phyloP scores from a whole-genome alignment of 805 yeast genomes.

The Candida pini region DNA sequence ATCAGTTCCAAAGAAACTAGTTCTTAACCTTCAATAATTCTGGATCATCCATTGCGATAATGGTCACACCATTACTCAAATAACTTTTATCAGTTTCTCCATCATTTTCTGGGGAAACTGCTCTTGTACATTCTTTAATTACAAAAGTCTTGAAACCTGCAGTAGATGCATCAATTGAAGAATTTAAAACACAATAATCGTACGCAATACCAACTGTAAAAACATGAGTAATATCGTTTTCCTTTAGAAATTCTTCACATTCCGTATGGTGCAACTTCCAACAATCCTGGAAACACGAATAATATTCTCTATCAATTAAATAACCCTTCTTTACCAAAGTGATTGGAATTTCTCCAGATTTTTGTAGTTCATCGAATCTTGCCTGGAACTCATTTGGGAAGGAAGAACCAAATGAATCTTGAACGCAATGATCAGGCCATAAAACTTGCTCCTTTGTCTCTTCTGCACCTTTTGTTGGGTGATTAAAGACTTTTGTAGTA shows the following conservation, averaged over 20 bases:
- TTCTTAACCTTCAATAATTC: too few relatives aligned
- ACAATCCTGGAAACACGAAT: conserved; percentile 79
- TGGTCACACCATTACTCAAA: conserved; percentile 28
- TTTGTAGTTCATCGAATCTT: conserved; percentile 20
- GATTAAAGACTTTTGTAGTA: conserved; percentile 39
- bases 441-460: conserved; percentile 39
- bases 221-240: conserved; percentile 50
- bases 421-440: conserved; percentile 94
- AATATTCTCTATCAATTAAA: conserved; percentile 70
- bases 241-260: conserved; percentile 41
- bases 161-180: conserved; percentile 63
- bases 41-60: conserved; percentile 9
- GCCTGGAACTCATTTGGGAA: conserved; percentile 47
- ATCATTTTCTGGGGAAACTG: conserved; percentile 44
- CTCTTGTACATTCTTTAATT: conserved; percentile 46
- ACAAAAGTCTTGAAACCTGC: conserved; percentile 64
- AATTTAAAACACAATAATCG: conserved; percentile 78
- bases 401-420: conserved; percentile 59
- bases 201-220: conserved; percentile 78
- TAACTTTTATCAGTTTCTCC: conserved; percentile 29
- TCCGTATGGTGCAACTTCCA: conserved; percentile 74
- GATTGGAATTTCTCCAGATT: conserved; percentile 32
- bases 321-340: conserved; percentile 64
- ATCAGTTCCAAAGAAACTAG: too few relatives aligned
- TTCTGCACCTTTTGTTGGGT: conserved; percentile 39